Evolutionary conservation across 352 stramenopile genomes (phyloP).

Genomic region (Phytophthora chlamydospora): DNA sequence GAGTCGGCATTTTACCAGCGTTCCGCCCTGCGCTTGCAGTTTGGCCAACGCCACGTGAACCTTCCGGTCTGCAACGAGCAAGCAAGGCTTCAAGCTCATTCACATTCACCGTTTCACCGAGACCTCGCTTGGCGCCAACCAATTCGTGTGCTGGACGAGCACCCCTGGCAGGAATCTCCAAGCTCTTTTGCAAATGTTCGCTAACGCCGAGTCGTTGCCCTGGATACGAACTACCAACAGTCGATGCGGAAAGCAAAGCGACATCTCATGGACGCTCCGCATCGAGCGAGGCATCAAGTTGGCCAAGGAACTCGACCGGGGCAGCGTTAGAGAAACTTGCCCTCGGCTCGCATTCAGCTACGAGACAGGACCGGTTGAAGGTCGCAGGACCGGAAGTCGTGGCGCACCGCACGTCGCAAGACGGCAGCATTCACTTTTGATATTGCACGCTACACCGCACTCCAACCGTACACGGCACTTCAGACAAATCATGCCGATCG

Average conservation of each 20-base stretch:
- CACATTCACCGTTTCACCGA: neutral
- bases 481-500: neutral
- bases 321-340: neutral
- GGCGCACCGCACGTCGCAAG: neutral
- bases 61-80: neutral
- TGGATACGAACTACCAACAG: too few species aligned
- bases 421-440: constrained; percentile 4
- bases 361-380: constrained; percentile 3
- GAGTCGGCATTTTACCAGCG: too few species aligned
- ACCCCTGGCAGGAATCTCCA: too few species aligned
- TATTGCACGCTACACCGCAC: constrained; percentile 6
- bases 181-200: too few species aligned
- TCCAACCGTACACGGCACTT: neutral
- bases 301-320: too few species aligned
- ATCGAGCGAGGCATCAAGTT: too few species aligned
- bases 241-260: too few species aligned
- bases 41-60: neutral
- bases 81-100: neutral
- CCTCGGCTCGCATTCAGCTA: constrained; percentile 2
- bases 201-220: too few species aligned
- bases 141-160: too few species aligned
- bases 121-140: too few species aligned
- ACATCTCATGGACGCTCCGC: too few species aligned
- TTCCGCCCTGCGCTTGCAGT: neutral
- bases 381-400: constrained; percentile 7